These are phyloP conservation scores for Aspergillus neoniger DNA, from an alignment of 2,329 filamentous ascomycete species.

Conservation along the genomic window DNA sequence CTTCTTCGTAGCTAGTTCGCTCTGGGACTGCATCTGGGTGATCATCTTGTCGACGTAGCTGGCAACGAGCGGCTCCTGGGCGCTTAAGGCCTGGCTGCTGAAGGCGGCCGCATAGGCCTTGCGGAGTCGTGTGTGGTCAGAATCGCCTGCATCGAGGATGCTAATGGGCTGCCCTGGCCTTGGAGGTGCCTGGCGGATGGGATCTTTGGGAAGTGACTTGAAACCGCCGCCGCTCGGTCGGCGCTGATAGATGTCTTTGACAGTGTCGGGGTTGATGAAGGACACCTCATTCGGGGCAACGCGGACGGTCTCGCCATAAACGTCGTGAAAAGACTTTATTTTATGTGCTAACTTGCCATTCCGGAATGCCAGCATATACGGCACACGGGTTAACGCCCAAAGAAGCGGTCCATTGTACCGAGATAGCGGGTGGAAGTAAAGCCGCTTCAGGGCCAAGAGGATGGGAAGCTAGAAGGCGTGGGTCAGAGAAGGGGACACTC, in stretches of 20 bases:
- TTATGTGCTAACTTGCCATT: constrained; percentile 39
- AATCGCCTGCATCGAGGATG: constrained; percentile 29
- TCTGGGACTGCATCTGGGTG: background rate
- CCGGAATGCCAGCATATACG: constrained; percentile 31
- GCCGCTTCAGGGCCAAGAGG: constrained; percentile 34
- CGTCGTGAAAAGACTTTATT: constrained; percentile 28
- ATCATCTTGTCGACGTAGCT: constrained; percentile 37
- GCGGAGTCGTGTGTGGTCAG: constrained; percentile 37
- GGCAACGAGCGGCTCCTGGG: constrained; percentile 45
- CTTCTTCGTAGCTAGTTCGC: background rate
- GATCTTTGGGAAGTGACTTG: constrained; percentile 1
- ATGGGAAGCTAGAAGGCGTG: background rate
- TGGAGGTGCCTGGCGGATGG: background rate
- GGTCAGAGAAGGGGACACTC: no score
- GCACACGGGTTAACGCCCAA: constrained; percentile 35
- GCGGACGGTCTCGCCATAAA: constrained; percentile 43
- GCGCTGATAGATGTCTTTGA: constrained; percentile 45
- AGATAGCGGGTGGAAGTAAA: constrained; percentile 47
- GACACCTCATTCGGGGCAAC: constrained; percentile 46
- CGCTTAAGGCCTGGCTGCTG: constrained; percentile 43
- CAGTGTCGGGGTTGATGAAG: constrained; percentile 47
- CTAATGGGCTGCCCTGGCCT: constrained; percentile 23
- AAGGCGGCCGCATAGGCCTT: constrained; percentile 45
- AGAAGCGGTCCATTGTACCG: constrained; percentile 47
- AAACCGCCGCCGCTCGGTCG: background rate